Conservation (phyloP, 2,329 filamentous ascomycete species). For the Fusarium brachygibbosum region DNA sequence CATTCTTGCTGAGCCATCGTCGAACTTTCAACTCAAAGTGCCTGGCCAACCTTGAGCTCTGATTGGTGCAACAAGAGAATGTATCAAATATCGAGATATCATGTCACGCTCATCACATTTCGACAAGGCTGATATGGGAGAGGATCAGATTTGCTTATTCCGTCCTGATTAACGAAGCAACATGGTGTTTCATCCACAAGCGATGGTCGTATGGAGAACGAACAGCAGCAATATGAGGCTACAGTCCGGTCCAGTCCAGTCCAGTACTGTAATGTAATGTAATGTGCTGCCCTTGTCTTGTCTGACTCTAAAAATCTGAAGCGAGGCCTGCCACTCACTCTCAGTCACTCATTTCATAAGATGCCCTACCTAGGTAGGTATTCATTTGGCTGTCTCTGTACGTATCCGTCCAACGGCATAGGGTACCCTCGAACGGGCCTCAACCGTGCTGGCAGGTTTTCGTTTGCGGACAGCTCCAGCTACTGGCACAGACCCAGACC, state of each 20-base stretch:
- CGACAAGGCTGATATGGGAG: conserved; percentile 38
- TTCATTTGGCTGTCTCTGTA: conserved; percentile 39
- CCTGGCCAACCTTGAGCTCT: conserved; percentile 30
- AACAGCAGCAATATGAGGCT: conserved; percentile 23
- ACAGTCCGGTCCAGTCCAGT: conserved; percentile 12
- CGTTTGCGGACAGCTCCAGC: conserved; percentile 21
- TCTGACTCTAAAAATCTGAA: conserved; percentile 25
- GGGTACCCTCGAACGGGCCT: conserved; percentile 35
- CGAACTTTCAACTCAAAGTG: conserved; percentile 28
- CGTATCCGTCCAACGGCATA: conserved; percentile 37
- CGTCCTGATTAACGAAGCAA: conserved; percentile 23
- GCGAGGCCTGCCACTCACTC: conserved; percentile 36
- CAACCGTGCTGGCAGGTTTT: conserved; percentile 45
- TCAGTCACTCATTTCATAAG: conserved; percentile 13
- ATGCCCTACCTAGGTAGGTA: conserved; percentile 8
- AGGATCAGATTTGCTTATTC: conserved; percentile 30
- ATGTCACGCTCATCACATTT: conserved; percentile 26
- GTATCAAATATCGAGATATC: conserved; percentile 33
- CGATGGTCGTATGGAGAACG: conserved; percentile 17
- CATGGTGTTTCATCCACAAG: conserved; percentile 34
- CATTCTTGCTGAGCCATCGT: conserved; percentile 34
- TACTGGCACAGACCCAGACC: conserved; percentile 39
- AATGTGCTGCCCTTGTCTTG: conserved; percentile 18
- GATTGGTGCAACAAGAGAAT: conserved; percentile 29
- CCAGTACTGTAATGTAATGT: neutral